Evolutionary conservation across 2,329 filamentous ascomycete genomes (phyloP), one percentile per base, ranked within the genome.

Genomic region (Calonectria pseudoreteaudii): DNA sequence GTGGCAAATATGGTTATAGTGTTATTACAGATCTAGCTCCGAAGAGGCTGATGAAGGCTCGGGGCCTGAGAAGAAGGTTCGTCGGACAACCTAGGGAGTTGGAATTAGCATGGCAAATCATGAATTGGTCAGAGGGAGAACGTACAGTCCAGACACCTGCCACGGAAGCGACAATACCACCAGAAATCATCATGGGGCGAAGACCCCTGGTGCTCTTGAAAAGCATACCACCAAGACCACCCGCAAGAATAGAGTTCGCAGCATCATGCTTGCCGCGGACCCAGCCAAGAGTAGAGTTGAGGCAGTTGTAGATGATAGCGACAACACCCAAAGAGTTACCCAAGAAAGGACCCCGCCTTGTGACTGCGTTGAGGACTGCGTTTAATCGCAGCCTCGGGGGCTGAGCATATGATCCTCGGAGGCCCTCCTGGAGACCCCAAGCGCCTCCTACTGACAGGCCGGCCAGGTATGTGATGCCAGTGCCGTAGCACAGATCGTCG

Each of bases 401-500:
- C 84, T 93, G 91, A 71, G 88, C 90, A 75, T 91, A 91, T n/a
- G 93, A 94, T 85, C 94, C 93, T 82, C 93, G 92, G 80, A 98
- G 87, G 14, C 97, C 97, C 86, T 99, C 97, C 77, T 94, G 93
- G 79, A 99, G 85, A 75, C 97, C 97, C 96, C 96, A 98, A 71
- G 92, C 93, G 78, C 97, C 97, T 85, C 97, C 97, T 78, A 97
- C 84, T 50, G 93, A 91, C 81, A 99, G 88, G 9, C 94, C 97
- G n/a, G 94, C 88, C 74, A 99, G 89, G 84, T 99, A 99, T 83
- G 95, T 98, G 75, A 96, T 93, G 80, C 97, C 97, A 28, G 97
- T 97, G 82, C 97, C 97, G 85, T 99, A 99, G 87, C 97, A 98
- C 74, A 99, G 91, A 85, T 99, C 97, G 84, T 99, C 97, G 74